Base-by-base conservation (phyloP, 1,284 basidiomycete genomes). In the Pholiota adiposa region DNA sequence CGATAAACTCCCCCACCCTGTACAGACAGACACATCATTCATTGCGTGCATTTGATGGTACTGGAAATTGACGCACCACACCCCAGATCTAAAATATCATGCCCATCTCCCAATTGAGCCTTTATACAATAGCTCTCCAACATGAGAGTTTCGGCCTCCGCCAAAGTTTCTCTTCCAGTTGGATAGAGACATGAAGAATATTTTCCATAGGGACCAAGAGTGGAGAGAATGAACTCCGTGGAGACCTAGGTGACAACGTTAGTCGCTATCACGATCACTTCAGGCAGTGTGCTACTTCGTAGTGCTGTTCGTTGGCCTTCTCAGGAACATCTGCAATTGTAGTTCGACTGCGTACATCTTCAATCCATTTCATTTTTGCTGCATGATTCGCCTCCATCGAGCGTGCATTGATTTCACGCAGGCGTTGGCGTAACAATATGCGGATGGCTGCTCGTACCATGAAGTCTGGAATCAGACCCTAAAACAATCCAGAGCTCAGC, bases 221-320 rank as follows among this genome's bases (percentile, higher is more conserved):
- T 88, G 7, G 85, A 83, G 27, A 88, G 69, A 62, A 90, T 89
- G 71, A 91, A 90, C 12, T 80, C 75, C 0, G 88, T 90, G 0
- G 88, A 80, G 7, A 92, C 85, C 86, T 87, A 60, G 18, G 38
- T 25, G 36, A 19, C 16, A 38, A 25, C 1, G 44, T 46, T 11
- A 33, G 34, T 41, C 51, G 51, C 31, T 41, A 59, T 50, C 34
- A n/a, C 25, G 36, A 56, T 34, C 34, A 21, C 27, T 50, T 44
- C 27, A 38, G 16, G 11, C 16, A 12, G 8, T 9, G 33, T 29
- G 12, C 60, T 59, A 87, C 88, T 76, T 93, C 89, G 70, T 92
- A 92, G 68, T 92, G 90, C 72, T 92, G 90, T 66, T 90, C 83
- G 66, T 93, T 93, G 33, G 90, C 90, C 68, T 88, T 89, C 34